A percentile compares a stretch with the other conserved stretches of the same genome.
Conservation (phyloP, 2,329 filamentous ascomycete genomes). For the Saccharata proteae region DNA sequence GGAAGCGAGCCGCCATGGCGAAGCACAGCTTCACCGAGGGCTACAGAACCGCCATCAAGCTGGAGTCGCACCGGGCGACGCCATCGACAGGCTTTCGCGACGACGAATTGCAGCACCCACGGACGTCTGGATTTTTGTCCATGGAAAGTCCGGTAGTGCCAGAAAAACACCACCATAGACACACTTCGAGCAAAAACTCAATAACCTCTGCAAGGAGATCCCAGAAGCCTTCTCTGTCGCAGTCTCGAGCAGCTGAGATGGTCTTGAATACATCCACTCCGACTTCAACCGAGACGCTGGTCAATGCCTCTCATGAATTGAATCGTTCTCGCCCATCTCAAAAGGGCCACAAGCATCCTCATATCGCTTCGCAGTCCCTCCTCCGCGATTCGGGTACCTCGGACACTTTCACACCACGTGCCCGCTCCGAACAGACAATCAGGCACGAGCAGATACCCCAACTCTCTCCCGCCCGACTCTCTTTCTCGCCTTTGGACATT, state of each 20-base stretch:
- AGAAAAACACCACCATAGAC: slow-evolving; percentile 1
- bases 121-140: slow-evolving; percentile 18
- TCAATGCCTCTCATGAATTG: neutral
- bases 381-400: slow-evolving; percentile 11
- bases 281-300: slow-evolving; percentile 9
- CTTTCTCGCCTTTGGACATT: slow-evolving; percentile 19
- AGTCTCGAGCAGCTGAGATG: neutral
- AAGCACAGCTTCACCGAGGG: slow-evolving; percentile 28
- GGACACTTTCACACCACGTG: slow-evolving; percentile 12
- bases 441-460: slow-evolving; percentile 2
- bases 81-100: neutral
- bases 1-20: slow-evolving; percentile 35
- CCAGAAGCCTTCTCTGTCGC: neutral
- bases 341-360: too few species aligned
- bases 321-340: neutral
- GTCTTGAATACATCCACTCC: slow-evolving; percentile 20
- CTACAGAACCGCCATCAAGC: slow-evolving; percentile 20
- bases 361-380: too few species aligned
- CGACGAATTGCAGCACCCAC: slow-evolving; percentile 8
- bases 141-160: slow-evolving; percentile 15
- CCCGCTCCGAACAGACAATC: slow-evolving; percentile 12
- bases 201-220: neutral
- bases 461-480: slow-evolving; percentile 9
- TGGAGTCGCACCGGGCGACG: slow-evolving; percentile 15
- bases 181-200: neutral